Percentiles rank a stretch among this genome's conserved stretches.
phyloP scores from a whole-genome alignment of 805 yeast species.

The Spathaspora sp. region DNA sequence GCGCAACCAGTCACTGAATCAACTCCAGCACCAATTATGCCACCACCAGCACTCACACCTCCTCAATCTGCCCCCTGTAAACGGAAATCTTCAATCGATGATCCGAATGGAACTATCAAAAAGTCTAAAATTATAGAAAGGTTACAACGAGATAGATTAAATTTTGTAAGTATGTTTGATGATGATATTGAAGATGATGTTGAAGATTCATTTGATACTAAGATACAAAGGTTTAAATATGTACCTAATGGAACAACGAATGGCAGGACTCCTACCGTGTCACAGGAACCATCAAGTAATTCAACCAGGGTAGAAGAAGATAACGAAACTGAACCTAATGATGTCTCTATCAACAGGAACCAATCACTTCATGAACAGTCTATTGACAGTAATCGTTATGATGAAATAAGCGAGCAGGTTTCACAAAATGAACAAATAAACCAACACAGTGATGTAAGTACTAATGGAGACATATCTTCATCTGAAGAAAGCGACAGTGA shows the following conservation, averaged over 20 bases:
- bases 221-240: constrained; percentile 6
- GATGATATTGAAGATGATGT: background rate
- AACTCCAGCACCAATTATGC: background rate
- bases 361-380: background rate
- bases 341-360: background rate
- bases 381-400: no score
- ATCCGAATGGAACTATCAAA: constrained; percentile 2
- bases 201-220: constrained; percentile 5
- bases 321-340: background rate
- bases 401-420: no score
- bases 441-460: no score
- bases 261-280: background rate
- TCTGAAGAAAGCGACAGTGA: background rate
- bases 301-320: background rate
- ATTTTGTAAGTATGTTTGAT: constrained; percentile 5
- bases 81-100: background rate
- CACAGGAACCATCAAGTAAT: background rate
- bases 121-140: constrained; percentile 8
- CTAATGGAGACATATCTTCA: background rate
- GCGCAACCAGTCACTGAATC: background rate
- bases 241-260: constrained; percentile 4
- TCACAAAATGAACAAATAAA: no score
- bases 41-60: background rate
- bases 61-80: background rate
- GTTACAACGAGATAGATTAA: constrained; percentile 3